These are phyloP conservation scores for Trichoderma gracile DNA, from an alignment of 2,329 filamentous ascomycete genomes.

Conservation along the genomic window DNA sequence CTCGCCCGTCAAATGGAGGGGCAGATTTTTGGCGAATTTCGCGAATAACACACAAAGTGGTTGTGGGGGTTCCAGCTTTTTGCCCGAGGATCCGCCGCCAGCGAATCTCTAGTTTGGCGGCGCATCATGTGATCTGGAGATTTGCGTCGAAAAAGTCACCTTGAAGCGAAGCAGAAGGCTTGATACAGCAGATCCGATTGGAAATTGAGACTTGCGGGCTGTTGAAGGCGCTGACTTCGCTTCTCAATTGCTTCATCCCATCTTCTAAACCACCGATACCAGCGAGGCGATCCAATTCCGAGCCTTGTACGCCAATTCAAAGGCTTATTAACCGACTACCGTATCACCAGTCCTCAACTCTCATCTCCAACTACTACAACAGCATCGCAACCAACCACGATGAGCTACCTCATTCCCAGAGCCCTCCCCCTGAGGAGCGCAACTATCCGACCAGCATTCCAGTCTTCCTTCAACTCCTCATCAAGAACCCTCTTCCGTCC, in stretches of 20 bases:
- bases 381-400: conserved; percentile 26
- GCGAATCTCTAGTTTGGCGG: conserved; percentile 8
- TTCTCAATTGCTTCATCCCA: background rate
- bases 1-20: conserved; percentile 42
- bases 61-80: conserved; percentile 35
- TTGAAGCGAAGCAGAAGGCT: background rate
- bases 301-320: background rate
- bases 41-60: conserved; percentile 42
- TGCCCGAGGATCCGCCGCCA: conserved; percentile 38
- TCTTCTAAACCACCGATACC: background rate
- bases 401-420: conserved; percentile 34
- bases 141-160: conserved; percentile 32
- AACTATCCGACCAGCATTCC: conserved; percentile 17
- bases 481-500: conserved; percentile 29
- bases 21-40: conserved; percentile 48
- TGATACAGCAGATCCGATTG: background rate
- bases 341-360: background rate
- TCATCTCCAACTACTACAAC: conserved; percentile 7
- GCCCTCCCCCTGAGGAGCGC: conserved; percentile 31
- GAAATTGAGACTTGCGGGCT: background rate
- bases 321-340: background rate
- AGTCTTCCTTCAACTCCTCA: conserved; percentile 14
- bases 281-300: background rate
- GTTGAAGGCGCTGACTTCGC: background rate
- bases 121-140: conserved; percentile 43